Evolutionary conservation across 2,329 filamentous ascomycete genomes (phyloP).

Genomic region (Cercospora sp.): DNA sequence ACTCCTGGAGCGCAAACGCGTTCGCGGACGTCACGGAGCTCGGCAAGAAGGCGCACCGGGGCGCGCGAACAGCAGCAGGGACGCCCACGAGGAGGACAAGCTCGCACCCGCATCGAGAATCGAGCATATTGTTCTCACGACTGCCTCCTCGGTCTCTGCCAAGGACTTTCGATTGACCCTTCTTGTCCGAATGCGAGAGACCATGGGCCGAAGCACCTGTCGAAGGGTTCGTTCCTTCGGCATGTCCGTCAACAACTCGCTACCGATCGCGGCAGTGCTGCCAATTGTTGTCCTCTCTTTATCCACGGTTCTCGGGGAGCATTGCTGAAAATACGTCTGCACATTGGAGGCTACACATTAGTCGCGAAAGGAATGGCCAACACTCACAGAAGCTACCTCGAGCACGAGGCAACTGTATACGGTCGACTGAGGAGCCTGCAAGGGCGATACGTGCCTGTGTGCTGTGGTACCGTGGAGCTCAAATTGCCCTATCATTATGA

Average conservation of each 20-base stretch:
- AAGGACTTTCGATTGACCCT: neutral
- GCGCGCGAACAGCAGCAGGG: neutral
- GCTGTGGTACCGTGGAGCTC: conserved; percentile 1
- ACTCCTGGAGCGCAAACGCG: neutral
- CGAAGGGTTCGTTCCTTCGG: neutral
- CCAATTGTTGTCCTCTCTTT: neutral
- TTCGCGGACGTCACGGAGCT: neutral
- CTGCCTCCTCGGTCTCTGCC: neutral
- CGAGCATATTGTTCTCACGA: neutral
- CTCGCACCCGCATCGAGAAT: neutral
- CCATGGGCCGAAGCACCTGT: neutral
- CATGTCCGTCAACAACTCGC: neutral
- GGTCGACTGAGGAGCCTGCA: conserved; percentile 6
- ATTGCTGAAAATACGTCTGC: neutral
- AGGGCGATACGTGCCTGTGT: conserved; percentile 10
- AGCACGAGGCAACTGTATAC: conserved; percentile 6
- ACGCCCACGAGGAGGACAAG: neutral
- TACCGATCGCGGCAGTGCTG: neutral
- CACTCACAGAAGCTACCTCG: conserved; percentile 1
- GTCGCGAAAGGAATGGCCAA: conserved; percentile 10
- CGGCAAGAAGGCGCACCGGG: neutral
- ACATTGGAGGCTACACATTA: neutral
- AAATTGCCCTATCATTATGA: conserved; percentile 2
- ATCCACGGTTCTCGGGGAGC: neutral
- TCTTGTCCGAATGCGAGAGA: neutral